These are phyloP conservation scores for Pleurotus tuber-regium DNA, from an alignment of 768 basidiomycete genomes.

Conservation along the genomic window DNA sequence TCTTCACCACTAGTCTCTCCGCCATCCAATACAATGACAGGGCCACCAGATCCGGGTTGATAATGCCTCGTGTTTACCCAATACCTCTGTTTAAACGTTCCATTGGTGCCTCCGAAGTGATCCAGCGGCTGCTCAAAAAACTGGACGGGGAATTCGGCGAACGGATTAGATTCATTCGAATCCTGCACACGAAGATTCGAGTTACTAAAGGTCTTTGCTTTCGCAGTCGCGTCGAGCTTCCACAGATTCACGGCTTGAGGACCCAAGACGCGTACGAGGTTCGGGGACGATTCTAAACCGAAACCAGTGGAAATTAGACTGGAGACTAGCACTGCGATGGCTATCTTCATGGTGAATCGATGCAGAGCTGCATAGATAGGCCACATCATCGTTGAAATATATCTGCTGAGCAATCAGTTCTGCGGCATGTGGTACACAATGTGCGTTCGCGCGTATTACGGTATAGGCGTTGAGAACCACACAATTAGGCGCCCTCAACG, in stretches of 20 bases:
- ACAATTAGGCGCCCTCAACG: too few species aligned
- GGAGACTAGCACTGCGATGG: constrained; percentile 8
- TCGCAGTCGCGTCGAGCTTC: constrained; percentile 41
- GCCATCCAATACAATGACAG: constrained; percentile 89
- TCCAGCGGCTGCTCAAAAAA: constrained; percentile 87
- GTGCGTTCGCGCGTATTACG: background rate
- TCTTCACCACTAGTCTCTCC: constrained; percentile 88
- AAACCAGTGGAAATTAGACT: background rate
- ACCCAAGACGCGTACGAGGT: constrained; percentile 30
- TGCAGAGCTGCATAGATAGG: constrained; percentile 4
- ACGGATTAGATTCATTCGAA: constrained; percentile 16
- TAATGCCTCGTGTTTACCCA: constrained; percentile 91
- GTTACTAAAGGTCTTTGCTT: background rate
- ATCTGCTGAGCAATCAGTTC: constrained; percentile 5
- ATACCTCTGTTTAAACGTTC: constrained; percentile 84
- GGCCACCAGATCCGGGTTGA: constrained; percentile 63
- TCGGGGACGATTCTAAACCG: constrained; percentile 7
- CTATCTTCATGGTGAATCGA: constrained; percentile 9
- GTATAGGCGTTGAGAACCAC: too few species aligned
- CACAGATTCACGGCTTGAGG: constrained; percentile 67
- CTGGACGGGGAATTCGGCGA: constrained; percentile 25
- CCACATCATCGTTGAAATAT: background rate
- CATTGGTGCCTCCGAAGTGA: constrained; percentile 60
- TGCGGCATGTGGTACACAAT: background rate
- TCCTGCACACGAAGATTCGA: constrained; percentile 15